Conservation (phyloP, 306 rosid genomes). For the Casuarina equisetifolia region DNA sequence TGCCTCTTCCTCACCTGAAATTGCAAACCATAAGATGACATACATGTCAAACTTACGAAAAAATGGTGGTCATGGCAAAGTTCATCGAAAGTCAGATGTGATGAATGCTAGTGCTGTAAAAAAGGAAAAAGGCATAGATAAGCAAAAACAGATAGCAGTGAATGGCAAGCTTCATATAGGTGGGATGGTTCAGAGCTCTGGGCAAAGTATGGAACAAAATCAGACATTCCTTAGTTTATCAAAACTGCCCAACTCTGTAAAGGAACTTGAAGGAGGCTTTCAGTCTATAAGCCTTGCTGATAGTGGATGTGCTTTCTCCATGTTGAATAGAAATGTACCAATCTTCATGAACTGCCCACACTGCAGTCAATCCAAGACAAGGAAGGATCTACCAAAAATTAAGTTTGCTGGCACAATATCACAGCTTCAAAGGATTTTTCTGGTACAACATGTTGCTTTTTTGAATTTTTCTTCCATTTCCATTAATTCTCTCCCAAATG, state of each 20-base stretch:
- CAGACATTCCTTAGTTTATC: slow-evolving; percentile 37
- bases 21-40: slow-evolving; percentile 33
- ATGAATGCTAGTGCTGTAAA: slow-evolving; percentile 36
- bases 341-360: slow-evolving; percentile 86
- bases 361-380: slow-evolving; percentile 65
- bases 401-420: slow-evolving; percentile 80
- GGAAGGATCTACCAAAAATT: slow-evolving; percentile 52
- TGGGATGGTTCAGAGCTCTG: slow-evolving; percentile 35
- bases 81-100: slow-evolving; percentile 51
- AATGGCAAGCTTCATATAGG: slow-evolving; percentile 43
- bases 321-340: slow-evolving; percentile 77
- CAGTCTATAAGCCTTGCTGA: slow-evolving; percentile 52
- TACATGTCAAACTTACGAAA: slow-evolving; percentile 47
- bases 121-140: slow-evolving; percentile 52
- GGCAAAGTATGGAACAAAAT: slow-evolving; percentile 43
- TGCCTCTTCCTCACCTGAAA: slow-evolving; percentile 41
- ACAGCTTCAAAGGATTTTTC: slow-evolving; percentile 83
- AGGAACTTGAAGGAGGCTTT: slow-evolving; percentile 52
- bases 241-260: slow-evolving; percentile 34
- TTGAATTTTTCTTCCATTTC: slow-evolving; percentile 23
- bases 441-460: slow-evolving; percentile 58
- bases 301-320: slow-evolving; percentile 60
- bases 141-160: slow-evolving; percentile 48
- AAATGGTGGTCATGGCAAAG: slow-evolving; percentile 52
- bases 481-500: background rate